Conservation (phyloP, 805 yeast species). For the Suhomyces prunicola region DNA sequence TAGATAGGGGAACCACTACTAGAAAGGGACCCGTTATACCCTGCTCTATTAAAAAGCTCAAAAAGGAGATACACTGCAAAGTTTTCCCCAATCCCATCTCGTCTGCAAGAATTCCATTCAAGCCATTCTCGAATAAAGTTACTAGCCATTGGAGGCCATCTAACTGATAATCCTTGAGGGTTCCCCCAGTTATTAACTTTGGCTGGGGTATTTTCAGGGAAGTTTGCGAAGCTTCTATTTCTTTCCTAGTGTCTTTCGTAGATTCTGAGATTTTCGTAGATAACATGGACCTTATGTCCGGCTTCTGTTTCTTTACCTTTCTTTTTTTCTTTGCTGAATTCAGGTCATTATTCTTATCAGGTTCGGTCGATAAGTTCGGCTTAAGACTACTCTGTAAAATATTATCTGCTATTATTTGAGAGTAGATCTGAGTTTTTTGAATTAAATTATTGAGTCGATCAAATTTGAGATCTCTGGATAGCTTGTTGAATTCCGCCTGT, state of each 20-base stretch:
- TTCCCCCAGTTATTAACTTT: constrained; percentile 41
- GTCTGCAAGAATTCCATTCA: constrained; percentile 93
- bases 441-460: constrained; percentile 69
- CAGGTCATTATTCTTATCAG: not conserved
- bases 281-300: constrained; percentile 11
- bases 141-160: constrained; percentile 91
- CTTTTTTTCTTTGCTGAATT: constrained; percentile 10
- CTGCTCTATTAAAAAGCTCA: constrained; percentile 73
- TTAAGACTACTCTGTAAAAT: constrained; percentile 49
- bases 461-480: constrained; percentile 56
- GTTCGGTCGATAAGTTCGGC: not conserved
- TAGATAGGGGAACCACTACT: constrained; percentile 78
- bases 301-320: constrained; percentile 30
- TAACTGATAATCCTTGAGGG: constrained; percentile 77
- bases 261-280: constrained; percentile 15
- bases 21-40: constrained; percentile 77
- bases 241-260: constrained; percentile 17
- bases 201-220: constrained; percentile 18
- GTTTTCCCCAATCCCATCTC: constrained; percentile 99
- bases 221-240: constrained; percentile 25
- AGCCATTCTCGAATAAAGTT: constrained; percentile 86
- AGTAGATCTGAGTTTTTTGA: constrained; percentile 83
- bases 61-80: constrained; percentile 76
- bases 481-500: constrained; percentile 40
- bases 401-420: constrained; percentile 81